Base-by-base conservation (phyloP, 306 rosid genomes). In the Trifolium repens region DNA sequence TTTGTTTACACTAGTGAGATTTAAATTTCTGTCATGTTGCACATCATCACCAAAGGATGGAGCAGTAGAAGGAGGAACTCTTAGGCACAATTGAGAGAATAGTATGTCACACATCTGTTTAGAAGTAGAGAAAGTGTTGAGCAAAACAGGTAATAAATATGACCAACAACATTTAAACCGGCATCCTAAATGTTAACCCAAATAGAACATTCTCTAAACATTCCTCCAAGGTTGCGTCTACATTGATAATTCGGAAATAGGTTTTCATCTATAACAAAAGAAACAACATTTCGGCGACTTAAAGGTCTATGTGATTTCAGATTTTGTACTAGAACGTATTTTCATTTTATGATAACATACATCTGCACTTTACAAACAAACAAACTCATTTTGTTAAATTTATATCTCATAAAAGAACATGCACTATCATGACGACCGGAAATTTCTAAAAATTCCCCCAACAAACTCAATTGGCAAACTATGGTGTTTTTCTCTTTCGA, bases 81-180 rank as follows among this genome's bases (percentile, higher is more conserved):
- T 90, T 79, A 96, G 83, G 86, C 98, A 91, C 89, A 92, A 79
- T 79, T 92, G 99, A 67, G 99, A 96, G 85, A 96, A 92, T 32
- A 96, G 86, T 69, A 96, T 88, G 87, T 90, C 97, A 82, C 99
- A 92, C 98, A 92, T 96, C 99, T 96, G 98, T 83, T 71, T 54
- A 78, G 46, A 80, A 84, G 78, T 62, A 50, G 74, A 69, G 43
- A 77, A 72, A 69, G 67, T 59, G 75, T 73, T 80, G 66, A 79
- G 80, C 58, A 35, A 69, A 55, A 57, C 22, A 30, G 57, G 61
- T 24, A 17, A 54, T 15, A 44, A 32, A 66, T 16, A 15, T 52
- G 70, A 53, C 73, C 74, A 57, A 43, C 34, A 65, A 53, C 22
- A 79, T 67, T 32, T 12, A 65, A 54, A 64, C 47, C 39, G 58